Evolutionary conservation across 305 asterid species (phyloP).

Genomic region (Ajuga reptans): DNA sequence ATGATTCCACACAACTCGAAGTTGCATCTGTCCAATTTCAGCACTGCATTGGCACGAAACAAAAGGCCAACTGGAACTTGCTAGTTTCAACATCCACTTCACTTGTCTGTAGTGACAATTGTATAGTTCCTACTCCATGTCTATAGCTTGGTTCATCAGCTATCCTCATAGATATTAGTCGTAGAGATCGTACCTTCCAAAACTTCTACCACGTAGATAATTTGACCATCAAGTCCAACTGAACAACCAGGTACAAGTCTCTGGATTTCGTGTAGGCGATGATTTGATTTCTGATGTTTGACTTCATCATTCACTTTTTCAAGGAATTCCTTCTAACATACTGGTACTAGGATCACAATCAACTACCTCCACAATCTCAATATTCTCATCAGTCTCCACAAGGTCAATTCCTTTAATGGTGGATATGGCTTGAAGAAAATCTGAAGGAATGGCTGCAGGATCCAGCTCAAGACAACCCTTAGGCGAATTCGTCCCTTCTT

Average conservation of each 20-base stretch:
- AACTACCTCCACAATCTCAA: constrained; percentile 26
- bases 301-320: constrained; percentile 1
- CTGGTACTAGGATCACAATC: constrained; percentile 20
- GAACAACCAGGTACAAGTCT: neutral
- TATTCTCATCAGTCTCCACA: constrained; percentile 28
- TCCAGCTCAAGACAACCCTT: constrained; percentile 80
- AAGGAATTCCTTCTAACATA: constrained; percentile 25
- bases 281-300: neutral
- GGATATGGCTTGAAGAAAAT: constrained; percentile 51
- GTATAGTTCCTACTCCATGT: constrained; percentile 15
- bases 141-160: constrained; percentile 1
- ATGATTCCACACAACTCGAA: constrained; percentile 6
- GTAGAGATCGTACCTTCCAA: constrained; percentile 1
- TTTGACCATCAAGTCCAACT: neutral
- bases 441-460: constrained; percentile 75
- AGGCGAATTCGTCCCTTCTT: constrained; percentile 46
- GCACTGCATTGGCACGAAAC: neutral
- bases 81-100: constrained; percentile 1
- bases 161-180: constrained; percentile 4
- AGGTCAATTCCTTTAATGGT: constrained; percentile 30
- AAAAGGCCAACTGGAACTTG: neutral
- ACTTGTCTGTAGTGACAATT: neutral
- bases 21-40: neutral
- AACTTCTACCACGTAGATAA: neutral
- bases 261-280: neutral